Conservation (phyloP, 1,284 basidiomycete genomes). For the Trametes hirsuta region DNA sequence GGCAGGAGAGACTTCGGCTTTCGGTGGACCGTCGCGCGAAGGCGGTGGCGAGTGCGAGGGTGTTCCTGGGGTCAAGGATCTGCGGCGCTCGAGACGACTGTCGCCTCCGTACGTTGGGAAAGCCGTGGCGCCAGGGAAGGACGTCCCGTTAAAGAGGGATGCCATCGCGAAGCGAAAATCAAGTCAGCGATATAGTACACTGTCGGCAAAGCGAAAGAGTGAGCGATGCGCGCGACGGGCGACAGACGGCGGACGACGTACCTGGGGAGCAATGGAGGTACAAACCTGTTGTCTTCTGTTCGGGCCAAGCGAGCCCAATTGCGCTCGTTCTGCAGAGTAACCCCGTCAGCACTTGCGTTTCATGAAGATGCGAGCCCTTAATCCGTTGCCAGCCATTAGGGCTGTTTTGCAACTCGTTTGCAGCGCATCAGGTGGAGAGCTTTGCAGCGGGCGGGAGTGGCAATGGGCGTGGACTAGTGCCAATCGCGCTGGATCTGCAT, state of each 20-base stretch:
- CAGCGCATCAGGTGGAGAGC: no score
- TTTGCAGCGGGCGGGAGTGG: no score
- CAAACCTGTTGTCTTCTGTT: slow-evolving; percentile 11
- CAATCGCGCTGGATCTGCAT: no score
- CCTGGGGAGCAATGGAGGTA: slow-evolving; percentile 3
- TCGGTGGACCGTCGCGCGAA: slow-evolving; percentile 14
- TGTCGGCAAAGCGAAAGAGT: not conserved
- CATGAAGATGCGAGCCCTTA: not conserved
- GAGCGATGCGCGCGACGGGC: not conserved
- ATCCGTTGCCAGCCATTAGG: no score
- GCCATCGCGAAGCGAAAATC: slow-evolving; percentile 1
- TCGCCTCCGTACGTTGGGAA: slow-evolving; percentile 7
- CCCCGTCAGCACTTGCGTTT: not conserved
- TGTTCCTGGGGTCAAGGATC: slow-evolving; percentile 12
- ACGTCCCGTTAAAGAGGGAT: slow-evolving; percentile 2
- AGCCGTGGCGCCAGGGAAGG: slow-evolving; percentile 1
- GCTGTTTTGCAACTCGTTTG: no score
- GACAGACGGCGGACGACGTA: not conserved
- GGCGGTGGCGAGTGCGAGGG: slow-evolving; percentile 21
- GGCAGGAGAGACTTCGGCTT: slow-evolving; percentile 20
- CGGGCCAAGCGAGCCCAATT: not conserved
- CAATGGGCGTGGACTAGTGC: no score
- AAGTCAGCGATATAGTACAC: slow-evolving; percentile 12
- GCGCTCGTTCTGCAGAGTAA: not conserved
- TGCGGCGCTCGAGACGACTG: slow-evolving; percentile 16